Base-by-base conservation (phyloP, 129 eudicot genomes). In the Lactuca saligna region DNA sequence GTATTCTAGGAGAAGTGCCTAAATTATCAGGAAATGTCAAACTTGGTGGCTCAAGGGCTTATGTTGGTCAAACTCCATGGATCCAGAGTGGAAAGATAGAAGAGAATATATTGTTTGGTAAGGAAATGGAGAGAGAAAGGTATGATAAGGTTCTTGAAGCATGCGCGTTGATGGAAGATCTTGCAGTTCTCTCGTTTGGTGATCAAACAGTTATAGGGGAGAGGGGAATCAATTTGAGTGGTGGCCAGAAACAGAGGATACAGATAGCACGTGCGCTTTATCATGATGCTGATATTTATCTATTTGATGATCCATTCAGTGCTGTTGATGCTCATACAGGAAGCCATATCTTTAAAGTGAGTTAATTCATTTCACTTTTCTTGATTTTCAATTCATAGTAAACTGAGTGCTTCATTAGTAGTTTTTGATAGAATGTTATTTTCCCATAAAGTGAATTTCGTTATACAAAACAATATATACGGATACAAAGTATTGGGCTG, bases 261-360 rank as follows among this genome's bases (percentile, higher is more conserved):
- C 98, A 91, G 68, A 84, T 91, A 57, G 96, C 98, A 6, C 94
- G 98, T 7, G 96, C 98, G 59, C 63, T 91, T 1, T 91, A 91
- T 66, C 96, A 86, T 70, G 91, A 91, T 75, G 91, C 98, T 13
- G 95, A 91, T 66, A 77, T 86, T 53, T 91, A 91, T 81, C 68
- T 91, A 17, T 88, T 91, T 68, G 96, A 91, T 79, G 98, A 91
- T 77, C 98, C 98, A 25, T 92, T 92, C 61, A 92, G 98, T 57
- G 95, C 95, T 17, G 96, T 92, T 50, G 98, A 92, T 86, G 98
- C 98, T 73, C 91, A 84, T 60, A 92, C 98, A 0, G 96, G 98
- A 68, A 82, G 79, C 50, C 96, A 92, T 83, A 82, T 92, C 51
- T 92, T 92, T 69, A 84, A 82, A 75, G 98, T 92, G 75, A 70